Conservation (phyloP, 164 flowering plant genomes). For the Annona cherimola region DNA sequence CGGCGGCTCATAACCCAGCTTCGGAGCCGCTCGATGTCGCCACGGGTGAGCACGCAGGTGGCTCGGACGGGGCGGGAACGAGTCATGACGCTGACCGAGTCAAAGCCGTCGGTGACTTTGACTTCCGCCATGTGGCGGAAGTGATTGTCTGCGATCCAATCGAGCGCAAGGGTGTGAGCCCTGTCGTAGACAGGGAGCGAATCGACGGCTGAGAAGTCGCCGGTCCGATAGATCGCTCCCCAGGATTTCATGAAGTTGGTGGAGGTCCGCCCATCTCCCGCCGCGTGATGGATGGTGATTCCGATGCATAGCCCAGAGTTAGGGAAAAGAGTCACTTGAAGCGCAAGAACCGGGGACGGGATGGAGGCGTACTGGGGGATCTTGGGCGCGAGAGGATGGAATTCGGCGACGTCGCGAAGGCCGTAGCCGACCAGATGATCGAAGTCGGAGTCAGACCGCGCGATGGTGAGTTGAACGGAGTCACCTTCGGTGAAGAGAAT, state of each 20-base stretch:
- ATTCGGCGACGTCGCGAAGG: neutral
- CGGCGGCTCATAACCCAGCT: neutral
- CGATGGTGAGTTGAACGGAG: slow-evolving; percentile 19
- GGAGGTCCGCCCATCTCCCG: slow-evolving; percentile 4
- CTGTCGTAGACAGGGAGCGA: slow-evolving; percentile 5
- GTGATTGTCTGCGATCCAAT: neutral
- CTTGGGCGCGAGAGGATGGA: slow-evolving; percentile 3
- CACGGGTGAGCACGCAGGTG: slow-evolving; percentile 5
- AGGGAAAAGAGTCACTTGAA: slow-evolving; percentile 13
- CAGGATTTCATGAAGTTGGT: slow-evolving; percentile 15
- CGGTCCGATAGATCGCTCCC: slow-evolving; percentile 11
- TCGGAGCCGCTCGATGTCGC: slow-evolving; percentile 6
- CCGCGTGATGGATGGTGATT: slow-evolving; percentile 2
- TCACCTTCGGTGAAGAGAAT: slow-evolving; percentile 25
- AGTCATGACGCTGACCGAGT: too few species aligned
- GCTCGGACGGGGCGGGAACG: neutral
- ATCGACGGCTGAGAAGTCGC: neutral
- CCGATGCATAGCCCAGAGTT: slow-evolving; percentile 13
- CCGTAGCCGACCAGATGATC: neutral
- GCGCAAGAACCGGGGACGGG: slow-evolving; percentile 2
- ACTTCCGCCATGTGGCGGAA: neutral
- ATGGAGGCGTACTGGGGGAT: neutral
- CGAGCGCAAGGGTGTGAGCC: neutral
- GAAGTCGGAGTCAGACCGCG: slow-evolving; percentile 7
- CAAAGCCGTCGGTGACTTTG: neutral